A percentile compares a stretch with the other conserved stretches of the same genome.
Conservation (phyloP, 306 rosid species). For the Cercis canadensis region DNA sequence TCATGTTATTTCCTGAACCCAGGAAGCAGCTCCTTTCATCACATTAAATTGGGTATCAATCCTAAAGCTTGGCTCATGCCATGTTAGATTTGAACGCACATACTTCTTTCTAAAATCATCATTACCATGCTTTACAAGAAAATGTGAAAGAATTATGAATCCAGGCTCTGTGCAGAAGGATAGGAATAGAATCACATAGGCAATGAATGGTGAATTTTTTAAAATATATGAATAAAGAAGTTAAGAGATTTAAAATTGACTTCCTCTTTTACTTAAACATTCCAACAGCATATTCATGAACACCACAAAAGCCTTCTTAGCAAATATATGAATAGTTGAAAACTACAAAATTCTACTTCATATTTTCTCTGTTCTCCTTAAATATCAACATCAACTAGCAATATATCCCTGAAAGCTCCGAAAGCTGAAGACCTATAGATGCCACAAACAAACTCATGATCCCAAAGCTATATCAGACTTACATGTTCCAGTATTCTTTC, state of each 20-base stretch:
- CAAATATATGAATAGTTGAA: background rate
- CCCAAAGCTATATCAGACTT: conserved; percentile 11
- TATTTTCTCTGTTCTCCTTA: background rate
- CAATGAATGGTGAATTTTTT: background rate
- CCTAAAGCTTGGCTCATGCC: background rate
- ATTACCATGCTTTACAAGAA: too few species aligned
- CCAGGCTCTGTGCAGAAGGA: background rate
- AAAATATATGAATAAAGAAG: background rate
- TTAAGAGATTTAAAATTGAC: conserved; percentile 11
- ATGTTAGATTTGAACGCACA: background rate
- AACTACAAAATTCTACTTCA: too few species aligned
- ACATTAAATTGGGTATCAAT: background rate
- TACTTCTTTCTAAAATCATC: too few species aligned
- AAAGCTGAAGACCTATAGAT: background rate
- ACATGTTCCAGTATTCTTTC: background rate
- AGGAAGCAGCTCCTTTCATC: background rate
- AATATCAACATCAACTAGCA: background rate
- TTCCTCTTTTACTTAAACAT: conserved; percentile 6
- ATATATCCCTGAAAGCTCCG: conserved; percentile 9
- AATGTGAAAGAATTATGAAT: background rate
- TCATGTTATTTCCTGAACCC: background rate
- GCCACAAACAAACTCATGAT: background rate
- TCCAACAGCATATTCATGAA: conserved; percentile 4
- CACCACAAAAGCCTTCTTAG: background rate
- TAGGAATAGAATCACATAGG: background rate